Conservation (phyloP, 371 early-diverging fungal genomes). For the Phascolomyces articulosus region DNA sequence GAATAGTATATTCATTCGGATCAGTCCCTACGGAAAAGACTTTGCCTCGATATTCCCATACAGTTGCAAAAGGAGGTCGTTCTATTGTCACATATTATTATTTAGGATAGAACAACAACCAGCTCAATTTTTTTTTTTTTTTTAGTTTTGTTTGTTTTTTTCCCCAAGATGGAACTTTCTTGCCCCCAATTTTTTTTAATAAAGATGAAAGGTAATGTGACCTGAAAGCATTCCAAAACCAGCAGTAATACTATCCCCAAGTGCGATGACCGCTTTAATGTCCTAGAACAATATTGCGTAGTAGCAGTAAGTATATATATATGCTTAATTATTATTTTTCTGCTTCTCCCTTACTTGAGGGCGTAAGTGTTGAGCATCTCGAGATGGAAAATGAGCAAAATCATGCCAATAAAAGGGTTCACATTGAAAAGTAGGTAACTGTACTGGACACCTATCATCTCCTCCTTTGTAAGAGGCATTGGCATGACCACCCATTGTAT, state of each 20-base stretch:
- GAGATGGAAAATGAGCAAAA: slow-evolving; percentile 31
- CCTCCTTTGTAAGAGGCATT: slow-evolving; percentile 28
- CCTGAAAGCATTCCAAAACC: slow-evolving; percentile 65
- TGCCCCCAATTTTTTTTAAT: not conserved
- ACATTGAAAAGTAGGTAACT: slow-evolving; percentile 50
- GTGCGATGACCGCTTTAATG: slow-evolving; percentile 65
- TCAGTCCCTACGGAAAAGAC: slow-evolving; percentile 69
- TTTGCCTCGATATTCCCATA: slow-evolving; percentile 66
- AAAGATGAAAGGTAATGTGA: slow-evolving; percentile 11
- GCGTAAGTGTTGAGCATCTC: slow-evolving; percentile 56
- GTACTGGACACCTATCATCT: slow-evolving; percentile 30
- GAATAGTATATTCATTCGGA: slow-evolving; percentile 55
- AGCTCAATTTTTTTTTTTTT: not conserved
- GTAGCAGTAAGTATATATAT: not conserved
- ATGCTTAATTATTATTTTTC: no score
- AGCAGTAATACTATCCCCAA: slow-evolving; percentile 77
- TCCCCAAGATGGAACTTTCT: not conserved
- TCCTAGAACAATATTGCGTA: slow-evolving; percentile 38
- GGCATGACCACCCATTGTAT: slow-evolving; percentile 35
- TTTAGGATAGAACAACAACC: no score
- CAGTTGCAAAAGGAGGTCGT: slow-evolving; percentile 56
- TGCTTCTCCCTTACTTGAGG: no score
- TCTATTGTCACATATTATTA: no score
- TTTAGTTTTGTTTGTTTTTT: not conserved
- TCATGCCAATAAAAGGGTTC: slow-evolving; percentile 45